Base-by-base conservation (phyloP, 805 yeast species). In the Pichia nanzhaoensis region DNA sequence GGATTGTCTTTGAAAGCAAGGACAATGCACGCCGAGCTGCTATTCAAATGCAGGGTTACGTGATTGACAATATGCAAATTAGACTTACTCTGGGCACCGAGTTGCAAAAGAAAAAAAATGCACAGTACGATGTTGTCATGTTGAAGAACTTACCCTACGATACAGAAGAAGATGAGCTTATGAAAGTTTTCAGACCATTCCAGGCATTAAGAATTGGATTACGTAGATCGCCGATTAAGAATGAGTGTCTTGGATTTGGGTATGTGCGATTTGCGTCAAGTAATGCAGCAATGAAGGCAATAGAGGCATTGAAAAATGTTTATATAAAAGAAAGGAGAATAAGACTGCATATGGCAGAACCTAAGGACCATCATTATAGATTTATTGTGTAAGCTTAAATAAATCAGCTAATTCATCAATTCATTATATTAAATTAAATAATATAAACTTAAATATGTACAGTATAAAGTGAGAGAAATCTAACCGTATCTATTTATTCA, bases 181-280 rank as follows among this genome's bases (percentile, higher is more conserved):
- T 59, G 56, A 35, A 48, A 7, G 16, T 54, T 5, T 53, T 61
- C 33, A 58, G 56, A 8, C 59, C 58, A 1, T 48, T 50, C 22
- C 58, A 57, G 27, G 64, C 61, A 1, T 30, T 59, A n/a, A 39
- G 64, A 30, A 54, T 64, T 39, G 59, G 61, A 17, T 43, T 62
- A 14, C 54, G 55, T 13, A 48, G 57, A 34, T 58, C 64, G 0
- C 64, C 65, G 4, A 51, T 58, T n/a, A 54, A 60, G 1, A 42
- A 51, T 14, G 47, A 53, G 38, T 56, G 62, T 19, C 42, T 60
- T 13, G 86, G 85, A 2, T 78, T 75, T 55, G 87, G 85, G 1
- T 82, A 78, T 52, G 67, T 82, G 28, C 80, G 83, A 52, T 82
- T 78, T 55, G 72, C 69, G 13, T 54, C 58, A 7, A 48, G 51